These are phyloP conservation scores for Nemania sp. DNA, from an alignment of 2,329 filamentous ascomycete species.

Conservation along the genomic window DNA sequence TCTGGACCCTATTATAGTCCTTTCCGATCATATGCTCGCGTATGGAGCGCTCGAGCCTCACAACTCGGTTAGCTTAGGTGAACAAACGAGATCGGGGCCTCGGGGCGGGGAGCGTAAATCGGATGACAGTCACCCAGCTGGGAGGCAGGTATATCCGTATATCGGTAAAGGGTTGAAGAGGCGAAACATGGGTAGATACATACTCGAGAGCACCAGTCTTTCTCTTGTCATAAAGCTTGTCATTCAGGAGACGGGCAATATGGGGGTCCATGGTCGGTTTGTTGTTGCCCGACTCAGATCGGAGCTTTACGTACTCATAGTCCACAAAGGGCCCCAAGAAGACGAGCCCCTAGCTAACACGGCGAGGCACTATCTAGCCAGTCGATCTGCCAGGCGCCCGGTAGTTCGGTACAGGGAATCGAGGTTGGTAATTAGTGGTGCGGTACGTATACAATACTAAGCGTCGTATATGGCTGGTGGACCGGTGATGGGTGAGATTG, in stretches of 20 bases:
- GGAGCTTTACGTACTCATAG: conserved; percentile 11
- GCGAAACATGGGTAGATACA: conserved; percentile 37
- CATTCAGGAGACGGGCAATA: conserved; percentile 89
- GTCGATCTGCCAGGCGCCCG: not conserved
- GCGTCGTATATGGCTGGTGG: not conserved
- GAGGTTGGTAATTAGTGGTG: too few relatives aligned
- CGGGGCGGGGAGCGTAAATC: not conserved
- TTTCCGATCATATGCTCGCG: conserved; percentile 77
- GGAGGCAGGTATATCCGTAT: not conserved
- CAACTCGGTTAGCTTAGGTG: conserved; percentile 13
- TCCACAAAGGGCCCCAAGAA: not conserved
- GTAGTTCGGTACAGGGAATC: not conserved
- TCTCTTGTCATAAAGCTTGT: conserved; percentile 98
- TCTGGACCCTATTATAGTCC: conserved; percentile 79
- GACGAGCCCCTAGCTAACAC: conserved; percentile 6
- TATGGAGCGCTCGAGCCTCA: conserved; percentile 85
- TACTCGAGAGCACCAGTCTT: conserved; percentile 97
- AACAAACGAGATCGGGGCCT: not conserved
- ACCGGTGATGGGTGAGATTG: not conserved
- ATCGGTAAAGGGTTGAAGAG: too few relatives aligned
- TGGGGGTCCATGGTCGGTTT: conserved; percentile 72
- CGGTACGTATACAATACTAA: not conserved
- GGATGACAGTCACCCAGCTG: not conserved
- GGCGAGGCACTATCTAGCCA: conserved; percentile 21
- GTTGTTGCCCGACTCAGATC: conserved; percentile 2